Evolutionary conservation across 768 basidiomycete genomes (phyloP).

Genomic region (Suillus paluster): DNA sequence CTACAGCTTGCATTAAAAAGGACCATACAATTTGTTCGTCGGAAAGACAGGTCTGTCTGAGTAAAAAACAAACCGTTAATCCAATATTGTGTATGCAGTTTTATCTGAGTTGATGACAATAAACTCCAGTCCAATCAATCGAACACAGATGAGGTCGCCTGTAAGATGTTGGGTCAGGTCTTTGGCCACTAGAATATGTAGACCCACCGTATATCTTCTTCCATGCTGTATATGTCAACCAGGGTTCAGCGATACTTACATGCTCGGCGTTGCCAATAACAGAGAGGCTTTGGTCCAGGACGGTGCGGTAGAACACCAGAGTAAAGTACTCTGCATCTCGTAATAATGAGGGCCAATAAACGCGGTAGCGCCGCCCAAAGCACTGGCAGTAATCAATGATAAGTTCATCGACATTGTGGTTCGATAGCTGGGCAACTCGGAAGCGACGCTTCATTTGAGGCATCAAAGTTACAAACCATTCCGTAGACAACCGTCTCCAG

Average conservation of each 20-base stretch:
- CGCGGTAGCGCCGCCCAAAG: neutral
- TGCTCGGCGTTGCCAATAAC: conserved; percentile 29
- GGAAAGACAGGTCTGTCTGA: conserved; percentile 9
- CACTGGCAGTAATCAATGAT: conserved; percentile 3
- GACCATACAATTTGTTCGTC: conserved; percentile 1
- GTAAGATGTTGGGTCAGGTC: no score
- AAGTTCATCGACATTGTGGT: neutral
- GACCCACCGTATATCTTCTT: conserved; percentile 33
- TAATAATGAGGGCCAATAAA: neutral
- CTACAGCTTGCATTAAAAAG: neutral
- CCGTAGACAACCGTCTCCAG: no score
- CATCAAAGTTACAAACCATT: neutral
- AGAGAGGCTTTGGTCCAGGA: conserved; percentile 34
- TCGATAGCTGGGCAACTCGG: neutral
- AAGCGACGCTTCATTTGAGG: neutral
- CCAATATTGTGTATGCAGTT: conserved; percentile 1
- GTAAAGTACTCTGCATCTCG: neutral
- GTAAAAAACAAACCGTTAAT: conserved; percentile 10
- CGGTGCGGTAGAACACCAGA: no score
- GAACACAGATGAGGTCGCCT: neutral
- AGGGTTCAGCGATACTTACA: conserved; percentile 29
- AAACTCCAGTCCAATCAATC: neutral
- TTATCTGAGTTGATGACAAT: conserved; percentile 13
- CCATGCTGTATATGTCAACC: conserved; percentile 39
- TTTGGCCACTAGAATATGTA: neutral